Conservation (phyloP, 805 yeast genomes). For the Pichia thaimueangensis region DNA sequence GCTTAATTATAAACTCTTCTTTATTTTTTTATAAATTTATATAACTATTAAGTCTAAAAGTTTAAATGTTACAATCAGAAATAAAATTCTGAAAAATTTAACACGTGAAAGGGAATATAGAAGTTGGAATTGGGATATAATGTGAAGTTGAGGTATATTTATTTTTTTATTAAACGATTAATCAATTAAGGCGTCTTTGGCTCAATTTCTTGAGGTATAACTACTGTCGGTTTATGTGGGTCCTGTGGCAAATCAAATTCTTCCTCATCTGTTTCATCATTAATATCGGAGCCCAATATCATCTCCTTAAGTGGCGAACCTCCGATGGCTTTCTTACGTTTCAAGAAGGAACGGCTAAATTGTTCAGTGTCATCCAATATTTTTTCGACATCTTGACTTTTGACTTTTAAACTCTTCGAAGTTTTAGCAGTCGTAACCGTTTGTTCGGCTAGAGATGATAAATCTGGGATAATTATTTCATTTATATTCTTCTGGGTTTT, state of each 20-base stretch:
- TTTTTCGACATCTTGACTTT: slow-evolving; percentile 2
- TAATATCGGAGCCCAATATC: not conserved
- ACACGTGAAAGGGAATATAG: no score
- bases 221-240: no score
- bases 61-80: no score
- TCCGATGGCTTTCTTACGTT: not conserved
- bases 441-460: slow-evolving; percentile 1
- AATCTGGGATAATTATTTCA: slow-evolving; percentile 15
- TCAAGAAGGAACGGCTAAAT: not conserved
- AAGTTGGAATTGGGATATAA: no score
- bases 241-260: no score
- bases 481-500: slow-evolving; percentile 28
- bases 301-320: slow-evolving; percentile 8
- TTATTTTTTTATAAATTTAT: no score
- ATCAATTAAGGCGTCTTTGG: slow-evolving; percentile 9
- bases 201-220: not conserved
- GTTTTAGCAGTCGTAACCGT: slow-evolving; percentile 5
- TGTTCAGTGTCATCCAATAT: not conserved
- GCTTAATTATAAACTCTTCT: no score
- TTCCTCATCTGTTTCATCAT: slow-evolving; percentile 2
- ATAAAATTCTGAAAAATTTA: no score
- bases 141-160: no score
- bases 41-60: no score
- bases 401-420: slow-evolving; percentile 10
- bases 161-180: no score